These are phyloP conservation scores for Teratosphaeria viscida DNA, from an alignment of 2,329 filamentous ascomycete genomes.

Conservation along the genomic window DNA sequence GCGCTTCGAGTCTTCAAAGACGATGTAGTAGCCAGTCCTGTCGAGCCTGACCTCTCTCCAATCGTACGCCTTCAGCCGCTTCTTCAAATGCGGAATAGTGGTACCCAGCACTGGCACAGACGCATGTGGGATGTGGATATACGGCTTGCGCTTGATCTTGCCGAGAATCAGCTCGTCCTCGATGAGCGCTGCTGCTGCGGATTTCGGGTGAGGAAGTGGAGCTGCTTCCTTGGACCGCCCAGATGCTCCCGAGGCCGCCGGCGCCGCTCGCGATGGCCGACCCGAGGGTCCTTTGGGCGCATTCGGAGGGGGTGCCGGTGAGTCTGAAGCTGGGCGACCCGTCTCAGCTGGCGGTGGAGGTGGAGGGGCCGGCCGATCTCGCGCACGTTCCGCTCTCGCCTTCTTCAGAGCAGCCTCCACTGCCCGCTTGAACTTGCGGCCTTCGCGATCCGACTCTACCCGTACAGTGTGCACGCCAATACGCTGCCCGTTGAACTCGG, in stretches of 20 bases:
- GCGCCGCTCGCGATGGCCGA: conserved; percentile 26
- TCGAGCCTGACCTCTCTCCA: conserved; percentile 78
- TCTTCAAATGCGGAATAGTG: conserved; percentile 82
- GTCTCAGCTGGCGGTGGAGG: conserved; percentile 19
- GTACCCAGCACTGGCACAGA: conserved; percentile 79
- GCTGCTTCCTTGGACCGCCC: conserved; percentile 24
- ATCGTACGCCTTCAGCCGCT: conserved; percentile 70
- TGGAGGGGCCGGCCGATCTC: conserved; percentile 22
- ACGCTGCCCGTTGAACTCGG: conserved; percentile 64
- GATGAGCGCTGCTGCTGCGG: conserved; percentile 39
- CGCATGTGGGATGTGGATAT: conserved; percentile 78
- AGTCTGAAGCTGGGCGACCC: conserved; percentile 27
- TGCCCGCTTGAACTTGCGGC: conserved; percentile 67
- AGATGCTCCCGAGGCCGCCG: conserved; percentile 16
- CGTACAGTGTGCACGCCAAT: conserved; percentile 68
- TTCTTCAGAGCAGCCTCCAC: conserved; percentile 63
- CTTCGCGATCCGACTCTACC: conserved; percentile 84
- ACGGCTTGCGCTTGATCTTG: conserved; percentile 68
- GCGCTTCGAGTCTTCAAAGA: conserved; percentile 69
- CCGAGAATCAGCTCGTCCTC: conserved; percentile 57
- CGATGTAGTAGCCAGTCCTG: conserved; percentile 76
- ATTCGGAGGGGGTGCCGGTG: conserved; percentile 62
- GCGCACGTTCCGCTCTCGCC: conserved; percentile 52
- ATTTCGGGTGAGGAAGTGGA: conserved; percentile 13
- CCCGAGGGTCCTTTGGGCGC: conserved; percentile 77